phyloP scores from a whole-genome alignment of 495 filamentous ascomycete species.

The Penicillium ucsense region DNA sequence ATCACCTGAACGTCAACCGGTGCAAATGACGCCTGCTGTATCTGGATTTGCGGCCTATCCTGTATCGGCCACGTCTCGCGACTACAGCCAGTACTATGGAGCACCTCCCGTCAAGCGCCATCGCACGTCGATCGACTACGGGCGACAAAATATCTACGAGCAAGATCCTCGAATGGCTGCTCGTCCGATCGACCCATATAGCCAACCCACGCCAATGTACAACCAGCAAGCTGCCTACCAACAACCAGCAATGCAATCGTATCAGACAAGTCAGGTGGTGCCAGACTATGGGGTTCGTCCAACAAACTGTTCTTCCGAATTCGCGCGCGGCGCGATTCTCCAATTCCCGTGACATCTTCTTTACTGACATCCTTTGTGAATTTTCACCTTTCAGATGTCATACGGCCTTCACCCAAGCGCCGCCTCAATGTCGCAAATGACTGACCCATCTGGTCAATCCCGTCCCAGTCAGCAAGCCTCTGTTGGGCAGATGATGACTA shows the following conservation, averaged over 20 bases:
- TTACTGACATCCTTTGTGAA: not conserved
- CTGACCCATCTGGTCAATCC: slow-evolving; percentile 28
- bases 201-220: slow-evolving; percentile 31
- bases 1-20: slow-evolving; percentile 32
- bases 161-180: slow-evolving; percentile 28
- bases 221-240: slow-evolving; percentile 29
- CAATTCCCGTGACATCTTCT: not conserved
- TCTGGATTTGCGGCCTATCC: slow-evolving; percentile 29
- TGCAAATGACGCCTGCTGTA: slow-evolving; percentile 26
- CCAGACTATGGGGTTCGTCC: slow-evolving; percentile 36
- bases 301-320: not conserved
- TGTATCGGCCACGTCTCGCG: slow-evolving; percentile 19
- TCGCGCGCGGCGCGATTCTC: too few relatives aligned
- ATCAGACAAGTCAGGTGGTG: slow-evolving; percentile 30
- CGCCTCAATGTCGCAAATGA: slow-evolving; percentile 27
- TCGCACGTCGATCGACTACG: slow-evolving; percentile 37
- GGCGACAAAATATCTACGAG: slow-evolving; percentile 31
- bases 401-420: slow-evolving; percentile 25
- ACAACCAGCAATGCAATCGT: slow-evolving; percentile 27
- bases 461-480: slow-evolving; percentile 31
- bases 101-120: slow-evolving; percentile 30
- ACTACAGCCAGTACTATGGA: slow-evolving; percentile 27
- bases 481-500: slow-evolving; percentile 32
- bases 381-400: slow-evolving; percentile 19
- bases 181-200: slow-evolving; percentile 33